Base-by-base conservation (phyloP, 75 land plant species). In the Ceratopteris richardii region DNA sequence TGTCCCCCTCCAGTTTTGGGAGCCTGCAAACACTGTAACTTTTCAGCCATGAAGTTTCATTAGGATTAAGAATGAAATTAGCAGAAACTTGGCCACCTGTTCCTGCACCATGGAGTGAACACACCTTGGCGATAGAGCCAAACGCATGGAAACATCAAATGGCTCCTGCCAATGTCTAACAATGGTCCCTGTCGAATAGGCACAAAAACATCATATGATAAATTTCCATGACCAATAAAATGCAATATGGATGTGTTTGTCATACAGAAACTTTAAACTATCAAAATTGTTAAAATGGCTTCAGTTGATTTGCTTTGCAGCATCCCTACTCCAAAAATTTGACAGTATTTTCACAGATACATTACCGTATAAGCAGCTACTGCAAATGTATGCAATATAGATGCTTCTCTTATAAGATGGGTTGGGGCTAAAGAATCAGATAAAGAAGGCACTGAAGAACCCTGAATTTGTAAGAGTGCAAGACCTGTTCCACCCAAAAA, bases 361-460 rank as follows among this genome's bases (percentile, higher is more conserved):
- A n/a, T 43, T 44, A 90, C 96, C 59, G 96, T 90, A 48, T 90
- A 90, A 29, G 96, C 88, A 72, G 96, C 96, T 65, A 88, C 96
- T 56, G 96, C 96, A 75, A 75, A 90, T 55, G 76, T 80, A 76
- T 87, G 96, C 33, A 78, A 66, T 51, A 65, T 17, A 39, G 69
- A 50, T 51, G 96, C 96, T 57, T 79, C 86, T 22, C 56, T 55
- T 42, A 90, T 56, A 18, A 36, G 58, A 21, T 60, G 53, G 54
- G 54, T 62, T 25, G 94, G 83, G 25, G 83, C 96, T 52, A 77
- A 78, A 0, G 53, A 12, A 16, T 70, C 72, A 42, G 62, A 77
- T 44, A 33, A 20, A 16, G 67, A 19, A 33, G n/a, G 51, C 9
- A 53, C 33, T 6, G 26, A 31, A 21, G 68, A 47, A 26, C 47